These are phyloP conservation scores for Cymbopogon flexuosus DNA, from an alignment of 202 grass and related monocot species.

Conservation along the genomic window DNA sequence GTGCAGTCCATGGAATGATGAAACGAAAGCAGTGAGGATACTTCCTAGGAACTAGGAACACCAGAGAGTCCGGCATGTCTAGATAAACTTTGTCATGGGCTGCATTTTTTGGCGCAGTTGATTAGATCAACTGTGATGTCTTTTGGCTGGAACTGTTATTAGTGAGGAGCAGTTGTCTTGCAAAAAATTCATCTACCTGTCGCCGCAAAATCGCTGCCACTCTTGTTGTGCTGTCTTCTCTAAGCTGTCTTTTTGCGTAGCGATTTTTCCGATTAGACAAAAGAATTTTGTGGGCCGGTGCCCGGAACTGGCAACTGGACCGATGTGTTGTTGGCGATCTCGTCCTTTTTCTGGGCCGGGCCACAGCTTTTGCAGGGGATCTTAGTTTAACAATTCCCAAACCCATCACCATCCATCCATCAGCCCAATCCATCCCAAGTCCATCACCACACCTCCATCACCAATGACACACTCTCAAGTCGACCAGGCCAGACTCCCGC, in stretches of 20 bases:
- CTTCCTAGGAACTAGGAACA: background rate
- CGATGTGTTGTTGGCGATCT: background rate
- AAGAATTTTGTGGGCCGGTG: background rate
- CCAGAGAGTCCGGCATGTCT: background rate
- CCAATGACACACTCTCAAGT: no score
- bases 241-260: background rate
- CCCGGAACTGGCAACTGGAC: background rate
- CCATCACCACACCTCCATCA: no score
- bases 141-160: background rate
- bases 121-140: background rate
- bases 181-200: background rate
- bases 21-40: background rate
- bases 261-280: background rate
- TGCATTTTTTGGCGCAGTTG: background rate
- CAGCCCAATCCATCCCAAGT: no score
- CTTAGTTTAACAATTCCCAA: no score
- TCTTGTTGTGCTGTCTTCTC: background rate
- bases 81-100: background rate
- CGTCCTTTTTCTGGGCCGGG: background rate
- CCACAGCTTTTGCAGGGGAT: background rate
- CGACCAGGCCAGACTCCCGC: no score
- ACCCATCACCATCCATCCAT: no score
- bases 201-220: background rate
- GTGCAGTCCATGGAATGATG: constrained; percentile 3
- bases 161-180: background rate